Percentiles rank a stretch among this genome's conserved stretches.
These are phyloP conservation scores for Haematococcus lacustris DNA, from an alignment of 139 green algal species.

Conservation along the genomic window DNA sequence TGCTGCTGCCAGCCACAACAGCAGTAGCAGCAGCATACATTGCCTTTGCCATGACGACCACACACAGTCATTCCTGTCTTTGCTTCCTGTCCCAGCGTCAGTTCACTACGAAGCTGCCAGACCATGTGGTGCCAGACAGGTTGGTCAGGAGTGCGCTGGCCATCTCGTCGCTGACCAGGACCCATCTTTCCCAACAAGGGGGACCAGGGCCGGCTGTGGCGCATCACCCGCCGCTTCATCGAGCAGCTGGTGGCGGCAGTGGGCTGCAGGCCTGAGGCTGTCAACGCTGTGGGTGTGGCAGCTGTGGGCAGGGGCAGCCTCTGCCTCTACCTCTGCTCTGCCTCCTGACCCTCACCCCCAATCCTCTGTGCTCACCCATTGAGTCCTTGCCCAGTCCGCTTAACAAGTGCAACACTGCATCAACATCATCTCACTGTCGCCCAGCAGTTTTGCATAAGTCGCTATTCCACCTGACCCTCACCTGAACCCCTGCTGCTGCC, in stretches of 20 bases:
- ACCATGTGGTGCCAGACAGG: neutral
- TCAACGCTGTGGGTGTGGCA: conserved; percentile 27
- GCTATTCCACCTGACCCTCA: too few species aligned
- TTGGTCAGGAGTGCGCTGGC: neutral
- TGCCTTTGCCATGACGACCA: neutral
- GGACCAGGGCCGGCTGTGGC: conserved; percentile 72
- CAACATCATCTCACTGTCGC: too few species aligned
- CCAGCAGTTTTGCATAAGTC: too few species aligned
- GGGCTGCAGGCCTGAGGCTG: neutral
- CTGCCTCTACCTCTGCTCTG: too few species aligned
- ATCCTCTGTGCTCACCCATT: too few species aligned
- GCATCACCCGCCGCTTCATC: conserved; percentile 45
- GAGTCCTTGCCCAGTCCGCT: too few species aligned
- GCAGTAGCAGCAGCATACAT: neutral
- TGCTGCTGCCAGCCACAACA: neutral
- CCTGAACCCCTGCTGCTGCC: too few species aligned
- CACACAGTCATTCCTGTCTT: neutral
- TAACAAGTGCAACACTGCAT: too few species aligned
- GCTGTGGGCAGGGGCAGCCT: too few species aligned
- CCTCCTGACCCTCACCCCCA: too few species aligned
- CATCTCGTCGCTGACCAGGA: conserved; percentile 14
- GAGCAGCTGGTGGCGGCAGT: conserved; percentile 24
- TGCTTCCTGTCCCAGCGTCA: neutral
- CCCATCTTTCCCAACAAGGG: conserved; percentile 83
- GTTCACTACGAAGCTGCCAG: neutral